Evolutionary conservation across 1,139 yeast genomes (phyloP).

Genomic region (Kluyveromyces sp.): DNA sequence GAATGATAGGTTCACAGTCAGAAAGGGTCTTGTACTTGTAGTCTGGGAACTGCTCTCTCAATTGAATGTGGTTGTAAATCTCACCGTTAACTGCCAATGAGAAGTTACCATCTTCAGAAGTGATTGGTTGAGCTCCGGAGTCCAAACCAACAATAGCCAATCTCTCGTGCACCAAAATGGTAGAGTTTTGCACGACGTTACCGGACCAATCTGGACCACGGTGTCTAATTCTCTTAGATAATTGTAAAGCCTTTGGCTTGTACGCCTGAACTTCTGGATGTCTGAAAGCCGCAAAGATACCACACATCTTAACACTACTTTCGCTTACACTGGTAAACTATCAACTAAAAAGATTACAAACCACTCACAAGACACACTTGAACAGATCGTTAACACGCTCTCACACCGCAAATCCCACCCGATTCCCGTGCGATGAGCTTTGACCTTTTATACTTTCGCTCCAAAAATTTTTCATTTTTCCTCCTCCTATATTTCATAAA

Average conservation of each 20-base stretch:
- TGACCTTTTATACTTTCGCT: background rate
- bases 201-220: conserved; percentile 99
- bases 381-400: no score
- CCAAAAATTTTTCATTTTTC: background rate
- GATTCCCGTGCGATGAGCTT: background rate
- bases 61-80: conserved; percentile 88
- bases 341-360: background rate
- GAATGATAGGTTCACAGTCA: conserved; percentile 97
- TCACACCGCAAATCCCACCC: no score
- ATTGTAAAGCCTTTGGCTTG: conserved; percentile 81
- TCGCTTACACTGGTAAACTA: background rate
- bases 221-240: conserved; percentile 89
- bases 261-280: conserved; percentile 73
- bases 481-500: background rate
- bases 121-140: conserved; percentile 96
- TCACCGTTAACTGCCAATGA: conserved; percentile 92
- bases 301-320: conserved; percentile 65
- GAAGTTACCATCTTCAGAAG: conserved; percentile 66
- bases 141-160: conserved; percentile 92
- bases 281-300: conserved; percentile 87
- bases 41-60: conserved; percentile 65
- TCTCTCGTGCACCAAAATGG: conserved; percentile 88
- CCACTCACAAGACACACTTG: background rate
- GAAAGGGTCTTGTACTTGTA: conserved; percentile 79
- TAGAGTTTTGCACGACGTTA: conserved; percentile 66